These are phyloP conservation scores for Globisporangium sylvaticum DNA, from an alignment of 352 stramenopile genomes.

Conservation along the genomic window DNA sequence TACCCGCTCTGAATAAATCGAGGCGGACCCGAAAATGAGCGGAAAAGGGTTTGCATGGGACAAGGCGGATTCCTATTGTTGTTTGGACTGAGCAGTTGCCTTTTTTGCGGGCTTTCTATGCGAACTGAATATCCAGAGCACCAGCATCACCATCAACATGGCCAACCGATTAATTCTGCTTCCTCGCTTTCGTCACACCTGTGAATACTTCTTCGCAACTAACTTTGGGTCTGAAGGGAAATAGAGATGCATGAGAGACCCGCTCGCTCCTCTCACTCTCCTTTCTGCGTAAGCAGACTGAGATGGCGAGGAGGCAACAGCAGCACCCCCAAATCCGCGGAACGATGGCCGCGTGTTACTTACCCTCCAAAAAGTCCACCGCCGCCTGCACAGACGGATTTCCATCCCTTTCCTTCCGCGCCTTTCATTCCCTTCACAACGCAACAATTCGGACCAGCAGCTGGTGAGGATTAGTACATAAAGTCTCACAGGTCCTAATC, in stretches of 20 bases:
- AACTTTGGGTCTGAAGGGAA: background rate
- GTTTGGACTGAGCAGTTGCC: background rate
- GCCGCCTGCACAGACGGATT: background rate
- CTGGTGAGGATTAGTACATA: background rate
- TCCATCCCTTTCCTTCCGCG: background rate
- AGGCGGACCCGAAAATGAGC: background rate
- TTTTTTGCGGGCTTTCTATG: background rate
- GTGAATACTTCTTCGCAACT: background rate
- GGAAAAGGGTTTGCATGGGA: background rate
- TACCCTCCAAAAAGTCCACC: background rate
- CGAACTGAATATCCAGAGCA: conserved; percentile 3
- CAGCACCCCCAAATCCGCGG: too few species aligned
- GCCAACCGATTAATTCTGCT: background rate
- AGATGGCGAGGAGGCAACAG: background rate
- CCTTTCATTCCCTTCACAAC: background rate
- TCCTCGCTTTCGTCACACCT: background rate
- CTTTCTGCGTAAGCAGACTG: background rate
- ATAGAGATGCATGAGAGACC: too few species aligned
- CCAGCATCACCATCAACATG: background rate
- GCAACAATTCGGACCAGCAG: background rate
- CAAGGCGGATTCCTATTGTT: background rate
- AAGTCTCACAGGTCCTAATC: background rate
- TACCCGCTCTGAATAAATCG: background rate
- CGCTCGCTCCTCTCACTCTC: too few species aligned
- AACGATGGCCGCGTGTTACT: background rate